Conservation (phyloP, 164 flowering plant species). For the Umbellularia californica region DNA sequence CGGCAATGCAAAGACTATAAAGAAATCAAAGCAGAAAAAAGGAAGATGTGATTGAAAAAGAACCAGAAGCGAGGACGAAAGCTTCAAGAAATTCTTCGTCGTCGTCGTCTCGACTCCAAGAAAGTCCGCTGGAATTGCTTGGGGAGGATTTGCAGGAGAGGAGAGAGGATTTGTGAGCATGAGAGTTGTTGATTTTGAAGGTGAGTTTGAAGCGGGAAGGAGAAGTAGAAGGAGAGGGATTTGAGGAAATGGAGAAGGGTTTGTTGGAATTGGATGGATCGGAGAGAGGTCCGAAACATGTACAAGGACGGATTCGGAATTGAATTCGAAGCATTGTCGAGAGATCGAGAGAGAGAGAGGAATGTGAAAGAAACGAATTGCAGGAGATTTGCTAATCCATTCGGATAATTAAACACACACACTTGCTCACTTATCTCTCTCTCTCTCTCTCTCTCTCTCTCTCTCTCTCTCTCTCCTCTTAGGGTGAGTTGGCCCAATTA, state of each 20-base stretch:
- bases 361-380: background rate
- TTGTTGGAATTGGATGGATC: background rate
- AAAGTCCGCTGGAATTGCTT: conserved; percentile 20
- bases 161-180: conserved; percentile 11
- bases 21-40: background rate
- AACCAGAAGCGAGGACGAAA: conserved; percentile 51
- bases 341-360: background rate
- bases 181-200: background rate
- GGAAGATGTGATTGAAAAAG: background rate
- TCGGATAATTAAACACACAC: background rate
- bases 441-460: no score
- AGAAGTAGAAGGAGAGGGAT: background rate
- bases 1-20: background rate
- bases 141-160: conserved; percentile 32
- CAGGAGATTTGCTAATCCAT: background rate
- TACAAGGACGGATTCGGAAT: background rate
- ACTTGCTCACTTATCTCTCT: no score
- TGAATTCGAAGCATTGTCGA: background rate
- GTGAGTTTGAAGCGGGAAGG: background rate
- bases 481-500: no score
- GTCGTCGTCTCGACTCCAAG: conserved; percentile 15
- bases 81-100: conserved; percentile 42
- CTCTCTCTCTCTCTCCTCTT: no score
- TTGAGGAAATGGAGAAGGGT: background rate
- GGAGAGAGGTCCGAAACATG: background rate